Evolutionary conservation across 1,284 basidiomycete genomes (phyloP).

Genomic region (Pascua sp.): DNA sequence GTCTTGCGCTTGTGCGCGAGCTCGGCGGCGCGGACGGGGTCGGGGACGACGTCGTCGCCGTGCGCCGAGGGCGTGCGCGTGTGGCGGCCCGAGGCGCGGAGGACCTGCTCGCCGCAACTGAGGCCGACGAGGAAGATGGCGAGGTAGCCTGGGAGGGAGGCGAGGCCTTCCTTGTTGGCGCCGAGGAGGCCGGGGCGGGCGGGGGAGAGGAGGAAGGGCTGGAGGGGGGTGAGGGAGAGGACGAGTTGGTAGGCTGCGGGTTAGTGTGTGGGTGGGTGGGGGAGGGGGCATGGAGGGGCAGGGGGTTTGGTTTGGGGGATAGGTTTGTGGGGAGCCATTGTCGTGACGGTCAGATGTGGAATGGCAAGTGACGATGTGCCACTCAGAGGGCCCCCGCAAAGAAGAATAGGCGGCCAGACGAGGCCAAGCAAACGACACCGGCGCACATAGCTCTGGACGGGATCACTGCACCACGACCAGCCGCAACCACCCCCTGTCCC

Average conservation of each 20-base stretch:
- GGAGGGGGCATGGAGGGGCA: no score
- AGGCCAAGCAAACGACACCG: no score
- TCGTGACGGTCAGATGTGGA: no score
- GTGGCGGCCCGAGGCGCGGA: slow-evolving; percentile 57
- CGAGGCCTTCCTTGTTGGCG: slow-evolving; percentile 89
- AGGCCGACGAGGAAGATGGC: slow-evolving; percentile 84
- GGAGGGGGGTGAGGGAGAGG: slow-evolving; percentile 57
- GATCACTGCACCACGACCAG: no score
- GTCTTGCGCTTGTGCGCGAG: slow-evolving; percentile 60
- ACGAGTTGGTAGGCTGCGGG: slow-evolving; percentile 64
- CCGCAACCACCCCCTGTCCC: no score
- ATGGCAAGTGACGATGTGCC: no score
- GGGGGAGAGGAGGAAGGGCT: slow-evolving; percentile 63
- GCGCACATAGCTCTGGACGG: no score
- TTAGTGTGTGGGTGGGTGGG: slow-evolving; percentile 48
- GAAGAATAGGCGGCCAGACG: no score
- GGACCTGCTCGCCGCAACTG: slow-evolving; percentile 72
- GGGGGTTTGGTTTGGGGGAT: no score
- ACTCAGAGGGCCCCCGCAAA: no score
- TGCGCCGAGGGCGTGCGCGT: background rate
- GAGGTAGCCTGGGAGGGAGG: slow-evolving; percentile 81
- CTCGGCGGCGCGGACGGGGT: background rate
- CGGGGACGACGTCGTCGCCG: slow-evolving; percentile 3
- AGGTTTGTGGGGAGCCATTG: no score
- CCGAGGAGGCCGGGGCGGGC: slow-evolving; percentile 63